Evolutionary conservation across 306 rosid species (phyloP), one percentile per base, ranked within the genome.

Genomic region (Medicago ruthenica): DNA sequence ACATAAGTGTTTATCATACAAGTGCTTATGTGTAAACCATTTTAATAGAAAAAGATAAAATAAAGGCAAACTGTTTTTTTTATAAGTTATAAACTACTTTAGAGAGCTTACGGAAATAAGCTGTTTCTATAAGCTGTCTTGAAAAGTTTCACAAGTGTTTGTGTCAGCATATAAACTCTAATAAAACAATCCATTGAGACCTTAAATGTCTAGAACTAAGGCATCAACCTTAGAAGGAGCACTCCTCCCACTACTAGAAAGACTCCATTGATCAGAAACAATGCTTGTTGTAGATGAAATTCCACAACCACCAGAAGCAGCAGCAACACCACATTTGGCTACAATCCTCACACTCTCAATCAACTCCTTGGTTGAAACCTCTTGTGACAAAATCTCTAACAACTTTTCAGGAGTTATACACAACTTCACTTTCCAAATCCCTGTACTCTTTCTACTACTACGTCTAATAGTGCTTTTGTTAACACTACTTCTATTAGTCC

Each of bases 361-460:
- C 87, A 93, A 80, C 58, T 91, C 96, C 71, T 87, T 80, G 0
- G 96, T 93, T 12, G 71, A 54, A 0, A 76, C 80, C 84, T 91
- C 96, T 60, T 93, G 91, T 10, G 92, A 87, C 87, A 93, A 79
- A 63, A 93, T 93, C 27, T 91, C 89, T 79, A 85, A 12, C 70
- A 93, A 75, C 50, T 88, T 89, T 21, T 89, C 82, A 0, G 89
- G 98, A 36, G 84, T 86, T 7, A 93, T 93, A 48, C 85, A 89
- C 62, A 93, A 67, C 85, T 88, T 93, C 81, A 93, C 98, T 75
- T 88, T 93, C 98, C 98, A 91, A 80, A 91, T 78, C 45, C 87
- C 73, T 24, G 24, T 76, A n/a, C 71, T 73, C 4, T 63, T 77
- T 0, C 34, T 34, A 34, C 37, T 27, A 27, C 31, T 27, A 27